Conservation (phyloP, 129 eudicot genomes). For the Tanacetum coccineum region DNA sequence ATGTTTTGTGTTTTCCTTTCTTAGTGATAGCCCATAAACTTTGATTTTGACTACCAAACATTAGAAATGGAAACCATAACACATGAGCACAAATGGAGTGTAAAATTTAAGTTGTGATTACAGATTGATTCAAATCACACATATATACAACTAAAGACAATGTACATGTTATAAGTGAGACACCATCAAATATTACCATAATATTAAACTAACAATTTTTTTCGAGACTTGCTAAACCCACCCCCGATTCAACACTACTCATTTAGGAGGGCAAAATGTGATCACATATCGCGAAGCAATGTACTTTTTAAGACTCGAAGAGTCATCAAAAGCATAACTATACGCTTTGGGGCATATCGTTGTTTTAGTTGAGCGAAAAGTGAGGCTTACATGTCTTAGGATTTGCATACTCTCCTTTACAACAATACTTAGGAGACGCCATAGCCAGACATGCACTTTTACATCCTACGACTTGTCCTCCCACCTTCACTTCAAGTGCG, state of each 20-base stretch:
- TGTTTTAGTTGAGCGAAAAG: slow-evolving; percentile 64
- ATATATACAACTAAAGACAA: too few relatives aligned
- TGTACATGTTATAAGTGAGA: too few relatives aligned
- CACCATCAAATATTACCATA: too few relatives aligned
- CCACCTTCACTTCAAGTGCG: slow-evolving; percentile 62
- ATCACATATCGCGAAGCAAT: slow-evolving; percentile 77
- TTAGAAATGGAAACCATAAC: too few relatives aligned
- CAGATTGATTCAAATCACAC: too few relatives aligned
- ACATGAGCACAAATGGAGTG: too few relatives aligned
- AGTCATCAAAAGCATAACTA: slow-evolving; percentile 81
- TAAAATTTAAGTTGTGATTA: too few relatives aligned
- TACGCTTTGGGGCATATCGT: slow-evolving; percentile 88
- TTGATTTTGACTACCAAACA: too few relatives aligned
- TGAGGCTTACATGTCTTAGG: slow-evolving; percentile 79
- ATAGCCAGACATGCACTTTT: slow-evolving; percentile 89
- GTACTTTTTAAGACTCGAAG: slow-evolving; percentile 81
- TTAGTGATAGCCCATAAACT: too few relatives aligned
- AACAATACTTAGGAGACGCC: slow-evolving; percentile 75
- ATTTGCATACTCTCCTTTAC: slow-evolving; percentile 64
- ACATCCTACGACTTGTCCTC: slow-evolving; percentile 66
- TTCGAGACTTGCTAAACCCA: too few relatives aligned
- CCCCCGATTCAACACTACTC: background rate
- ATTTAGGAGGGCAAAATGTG: slow-evolving; percentile 89
- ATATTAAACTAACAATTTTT: background rate
- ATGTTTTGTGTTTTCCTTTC: too few relatives aligned